Conservation (phyloP, 306 rosid genomes). For the Ammopiptanthus mongolicus region DNA sequence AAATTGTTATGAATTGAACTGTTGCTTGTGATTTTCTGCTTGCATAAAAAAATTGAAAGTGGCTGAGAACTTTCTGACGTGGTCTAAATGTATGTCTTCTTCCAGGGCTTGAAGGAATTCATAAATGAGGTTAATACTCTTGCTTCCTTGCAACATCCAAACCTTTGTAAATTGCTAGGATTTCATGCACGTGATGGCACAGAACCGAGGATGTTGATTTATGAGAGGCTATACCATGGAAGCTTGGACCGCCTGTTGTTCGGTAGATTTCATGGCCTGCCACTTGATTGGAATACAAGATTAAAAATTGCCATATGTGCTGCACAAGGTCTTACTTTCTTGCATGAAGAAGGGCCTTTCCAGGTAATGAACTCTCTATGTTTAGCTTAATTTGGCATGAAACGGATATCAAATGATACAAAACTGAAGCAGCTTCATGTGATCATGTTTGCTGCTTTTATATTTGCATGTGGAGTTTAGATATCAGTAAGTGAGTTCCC, state of each 20-base stretch:
- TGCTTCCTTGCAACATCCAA: constrained; percentile 84
- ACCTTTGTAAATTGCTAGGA: constrained; percentile 86
- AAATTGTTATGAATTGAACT: not conserved
- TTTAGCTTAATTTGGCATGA: not conserved
- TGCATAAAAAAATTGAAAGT: not conserved
- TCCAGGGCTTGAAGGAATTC: constrained; percentile 81
- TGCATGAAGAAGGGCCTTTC: constrained; percentile 95
- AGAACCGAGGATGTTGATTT: constrained; percentile 66
- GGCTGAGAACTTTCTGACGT: constrained; percentile 1
- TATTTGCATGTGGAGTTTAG: not conserved
- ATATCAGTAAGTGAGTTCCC: not conserved
- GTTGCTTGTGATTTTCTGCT: not conserved
- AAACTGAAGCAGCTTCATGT: not conserved
- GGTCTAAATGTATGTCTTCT: not conserved
- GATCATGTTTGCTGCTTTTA: not conserved
- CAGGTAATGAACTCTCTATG: constrained; percentile 50
- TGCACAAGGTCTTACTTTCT: constrained; percentile 82
- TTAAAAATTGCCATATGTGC: constrained; percentile 79
- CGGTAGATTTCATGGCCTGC: constrained; percentile 58
- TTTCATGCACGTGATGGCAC: constrained; percentile 66
- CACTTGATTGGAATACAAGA: constrained; percentile 89
- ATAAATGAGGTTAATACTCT: constrained; percentile 60
- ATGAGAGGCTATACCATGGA: constrained; percentile 81
- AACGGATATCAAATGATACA: not conserved
- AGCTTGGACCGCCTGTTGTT: constrained; percentile 65